A percentile compares a stretch with the other conserved stretches of the same genome.
These are phyloP conservation scores for Cordyceps tenuipes DNA, from an alignment of 2,329 filamentous ascomycete genomes.

Conservation along the genomic window DNA sequence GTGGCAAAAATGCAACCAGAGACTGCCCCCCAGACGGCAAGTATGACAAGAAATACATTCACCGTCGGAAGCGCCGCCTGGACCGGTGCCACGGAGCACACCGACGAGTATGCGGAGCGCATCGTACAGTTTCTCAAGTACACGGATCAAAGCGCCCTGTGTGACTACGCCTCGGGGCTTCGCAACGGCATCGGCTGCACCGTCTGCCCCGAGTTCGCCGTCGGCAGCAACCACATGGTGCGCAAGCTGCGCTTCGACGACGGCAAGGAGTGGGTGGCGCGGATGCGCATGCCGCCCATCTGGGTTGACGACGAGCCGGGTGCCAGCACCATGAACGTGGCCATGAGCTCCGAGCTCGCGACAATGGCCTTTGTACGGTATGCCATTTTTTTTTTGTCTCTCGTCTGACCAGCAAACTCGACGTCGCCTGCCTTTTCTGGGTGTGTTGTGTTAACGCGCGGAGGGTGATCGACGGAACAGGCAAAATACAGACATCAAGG, in stretches of 20 bases:
- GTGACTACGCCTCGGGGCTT: not conserved
- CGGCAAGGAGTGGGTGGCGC: not conserved
- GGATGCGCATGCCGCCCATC: not conserved
- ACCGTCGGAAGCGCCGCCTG: not conserved
- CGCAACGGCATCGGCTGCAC: not conserved
- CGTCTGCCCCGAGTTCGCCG: not conserved
- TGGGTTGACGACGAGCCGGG: not conserved
- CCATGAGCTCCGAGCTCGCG: not conserved
- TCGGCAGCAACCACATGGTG: not conserved
- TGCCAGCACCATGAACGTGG: not conserved
- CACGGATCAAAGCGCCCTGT: not conserved
- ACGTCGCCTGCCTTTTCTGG: not conserved
- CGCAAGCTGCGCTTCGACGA: not conserved
- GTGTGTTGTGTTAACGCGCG: not conserved
- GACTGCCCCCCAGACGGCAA: not conserved
- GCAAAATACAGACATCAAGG: not conserved
- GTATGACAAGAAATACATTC: not conserved
- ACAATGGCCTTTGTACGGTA: not conserved
- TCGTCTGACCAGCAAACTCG: not conserved
- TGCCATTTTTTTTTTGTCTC: no score
- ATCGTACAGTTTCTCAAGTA: not conserved
- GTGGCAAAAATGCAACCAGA: not conserved
- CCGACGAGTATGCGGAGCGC: not conserved
- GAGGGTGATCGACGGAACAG: not conserved
- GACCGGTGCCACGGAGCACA: not conserved